A percentile compares a stretch with the other conserved stretches of the same genome.
Evolutionary conservation across 2,329 filamentous ascomycete genomes (phyloP).

Genomic region (Arthroderma sp.): DNA sequence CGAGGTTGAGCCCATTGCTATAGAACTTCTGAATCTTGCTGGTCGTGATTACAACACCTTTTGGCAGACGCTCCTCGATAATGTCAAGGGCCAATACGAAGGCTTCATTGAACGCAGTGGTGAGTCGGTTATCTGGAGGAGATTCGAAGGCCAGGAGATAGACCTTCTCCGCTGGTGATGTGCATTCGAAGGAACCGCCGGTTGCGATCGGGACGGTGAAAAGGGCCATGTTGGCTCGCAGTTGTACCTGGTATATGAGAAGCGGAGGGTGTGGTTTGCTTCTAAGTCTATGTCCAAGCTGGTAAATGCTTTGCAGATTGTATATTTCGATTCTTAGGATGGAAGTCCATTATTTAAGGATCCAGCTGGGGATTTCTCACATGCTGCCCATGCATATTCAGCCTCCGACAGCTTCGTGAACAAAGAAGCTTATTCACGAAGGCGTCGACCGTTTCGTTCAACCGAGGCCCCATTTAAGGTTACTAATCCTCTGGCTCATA

Average conservation of each 20-base stretch:
- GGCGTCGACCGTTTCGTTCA: no score
- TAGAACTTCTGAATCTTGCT: constrained; percentile 67
- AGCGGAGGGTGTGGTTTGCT: not conserved
- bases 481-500: no score
- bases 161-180: constrained; percentile 5
- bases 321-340: no score
- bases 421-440: no score
- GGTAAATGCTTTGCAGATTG: no score
- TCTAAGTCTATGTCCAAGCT: not conserved
- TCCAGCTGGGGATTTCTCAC: no score
- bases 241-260: not conserved
- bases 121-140: constrained; percentile 64
- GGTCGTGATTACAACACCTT: constrained; percentile 67
- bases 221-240: constrained; percentile 3
- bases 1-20: constrained; percentile 68
- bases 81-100: constrained; percentile 61
- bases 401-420: no score
- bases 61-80: constrained; percentile 52
- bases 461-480: no score
- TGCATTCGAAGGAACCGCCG: constrained; percentile 7
- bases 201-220: constrained; percentile 6
- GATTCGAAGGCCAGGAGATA: constrained; percentile 63
- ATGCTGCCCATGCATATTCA: no score
- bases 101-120: constrained; percentile 52
- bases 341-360: no score